phyloP scores from a whole-genome alignment of 73 alveolate genomes.

The Uronychia binucleata region DNA sequence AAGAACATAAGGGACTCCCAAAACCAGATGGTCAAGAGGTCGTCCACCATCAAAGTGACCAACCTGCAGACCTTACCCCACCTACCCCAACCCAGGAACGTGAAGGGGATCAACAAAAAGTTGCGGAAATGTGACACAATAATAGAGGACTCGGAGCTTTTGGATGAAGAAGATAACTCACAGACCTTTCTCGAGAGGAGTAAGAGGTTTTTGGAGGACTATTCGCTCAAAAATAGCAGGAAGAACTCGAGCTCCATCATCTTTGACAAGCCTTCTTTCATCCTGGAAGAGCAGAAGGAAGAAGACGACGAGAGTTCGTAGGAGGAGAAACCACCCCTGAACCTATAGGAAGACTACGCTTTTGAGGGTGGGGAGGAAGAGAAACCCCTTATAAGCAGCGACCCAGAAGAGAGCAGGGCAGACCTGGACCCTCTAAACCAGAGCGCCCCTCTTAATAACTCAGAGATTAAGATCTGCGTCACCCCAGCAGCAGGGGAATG shows the following conservation, averaged over 20 bases:
- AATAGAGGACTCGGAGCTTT: neutral
- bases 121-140: neutral
- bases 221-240: neutral
- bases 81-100: neutral
- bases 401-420: neutral
- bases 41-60: neutral
- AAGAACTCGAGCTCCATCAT: neutral
- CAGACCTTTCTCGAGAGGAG: neutral
- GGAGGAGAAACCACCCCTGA: too few species aligned
- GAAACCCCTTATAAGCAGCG: too few species aligned
- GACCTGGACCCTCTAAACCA: neutral
- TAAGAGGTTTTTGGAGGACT: neutral
- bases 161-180: neutral
- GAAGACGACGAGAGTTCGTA: too few species aligned
- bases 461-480: neutral
- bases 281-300: neutral
- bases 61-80: neutral
- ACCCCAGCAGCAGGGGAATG: neutral
- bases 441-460: neutral
- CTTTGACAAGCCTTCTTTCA: neutral
- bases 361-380: neutral
- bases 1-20: neutral
- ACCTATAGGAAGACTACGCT: neutral
- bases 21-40: neutral
- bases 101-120: neutral